These are phyloP conservation scores for Trichosporon ovoides DNA, from an alignment of 1,284 basidiomycete genomes.

Conservation along the genomic window DNA sequence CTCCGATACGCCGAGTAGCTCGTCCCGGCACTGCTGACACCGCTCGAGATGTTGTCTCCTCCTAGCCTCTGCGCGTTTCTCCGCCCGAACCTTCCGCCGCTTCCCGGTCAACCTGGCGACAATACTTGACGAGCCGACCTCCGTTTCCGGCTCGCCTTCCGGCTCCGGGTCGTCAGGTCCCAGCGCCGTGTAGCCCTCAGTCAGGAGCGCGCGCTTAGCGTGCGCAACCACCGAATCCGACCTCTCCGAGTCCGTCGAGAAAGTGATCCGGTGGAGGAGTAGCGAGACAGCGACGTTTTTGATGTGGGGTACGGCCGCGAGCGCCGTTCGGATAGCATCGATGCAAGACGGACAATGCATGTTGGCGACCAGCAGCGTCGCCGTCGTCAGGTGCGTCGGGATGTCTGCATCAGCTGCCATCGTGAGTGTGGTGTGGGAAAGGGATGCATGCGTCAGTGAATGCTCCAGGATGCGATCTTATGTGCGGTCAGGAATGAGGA, in stretches of 20 bases:
- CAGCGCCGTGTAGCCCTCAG: conserved; percentile 36
- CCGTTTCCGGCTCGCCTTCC: not conserved
- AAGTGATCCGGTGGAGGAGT: conserved; percentile 40
- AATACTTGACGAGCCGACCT: not conserved
- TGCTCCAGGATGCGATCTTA: no score
- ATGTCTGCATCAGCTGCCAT: conserved; percentile 10
- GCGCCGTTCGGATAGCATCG: conserved; percentile 39
- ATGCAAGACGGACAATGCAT: conserved; percentile 51
- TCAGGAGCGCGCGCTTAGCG: conserved; percentile 21
- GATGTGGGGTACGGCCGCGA: conserved; percentile 29
- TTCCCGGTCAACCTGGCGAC: conserved; percentile 1
- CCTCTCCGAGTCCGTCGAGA: conserved; percentile 25
- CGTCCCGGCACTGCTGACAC: conserved; percentile 43
- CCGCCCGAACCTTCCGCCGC: conserved; percentile 6
- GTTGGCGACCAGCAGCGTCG: conserved; percentile 34
- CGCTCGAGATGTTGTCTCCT: conserved; percentile 38
- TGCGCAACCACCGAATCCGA: conserved; percentile 21
- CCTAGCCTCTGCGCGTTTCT: conserved; percentile 25
- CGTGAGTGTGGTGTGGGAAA: not conserved
- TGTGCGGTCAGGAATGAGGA: not conserved
- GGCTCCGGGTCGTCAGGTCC: conserved; percentile 11
- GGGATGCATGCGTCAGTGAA: not conserved
- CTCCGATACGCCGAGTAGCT: conserved; percentile 32
- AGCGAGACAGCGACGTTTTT: conserved; percentile 38
- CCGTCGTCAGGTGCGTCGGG: conserved; percentile 25